A percentile compares a stretch with the other conserved stretches of the same genome.
These are phyloP conservation scores for Cordyceps pruinosa DNA, from an alignment of 2,329 filamentous ascomycete genomes.

Conservation along the genomic window DNA sequence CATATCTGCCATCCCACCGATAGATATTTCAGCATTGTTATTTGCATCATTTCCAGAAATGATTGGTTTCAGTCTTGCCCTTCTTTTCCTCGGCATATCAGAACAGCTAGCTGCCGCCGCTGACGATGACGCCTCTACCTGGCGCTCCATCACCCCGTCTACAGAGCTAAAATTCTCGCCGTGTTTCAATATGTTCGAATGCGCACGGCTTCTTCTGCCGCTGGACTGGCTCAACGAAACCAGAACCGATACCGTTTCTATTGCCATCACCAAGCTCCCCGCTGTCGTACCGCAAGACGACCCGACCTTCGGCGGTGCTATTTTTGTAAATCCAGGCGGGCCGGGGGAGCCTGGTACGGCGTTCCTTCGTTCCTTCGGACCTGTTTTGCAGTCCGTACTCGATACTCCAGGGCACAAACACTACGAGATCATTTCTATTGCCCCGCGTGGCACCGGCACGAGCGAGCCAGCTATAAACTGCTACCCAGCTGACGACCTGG, in stretches of 20 bases:
- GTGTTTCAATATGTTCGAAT: constrained; percentile 33
- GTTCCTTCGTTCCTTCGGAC: constrained; percentile 20
- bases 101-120: neutral
- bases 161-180: constrained; percentile 29
- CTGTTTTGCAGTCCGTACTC: constrained; percentile 20
- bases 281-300: constrained; percentile 31
- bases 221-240: constrained; percentile 33
- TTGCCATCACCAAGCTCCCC: constrained; percentile 36
- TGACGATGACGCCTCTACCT: constrained; percentile 23
- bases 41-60: neutral
- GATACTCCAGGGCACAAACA: constrained; percentile 24
- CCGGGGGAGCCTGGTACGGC: constrained; percentile 35
- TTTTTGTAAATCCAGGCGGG: constrained; percentile 39
- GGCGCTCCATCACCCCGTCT: constrained; percentile 28
- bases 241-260: constrained; percentile 24
- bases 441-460: constrained; percentile 35
- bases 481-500: constrained; percentile 25
- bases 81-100: neutral
- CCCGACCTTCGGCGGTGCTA: constrained; percentile 33
- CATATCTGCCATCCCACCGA: neutral
- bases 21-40: neutral
- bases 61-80: neutral
- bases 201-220: constrained; percentile 36
- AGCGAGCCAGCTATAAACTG: constrained; percentile 33
- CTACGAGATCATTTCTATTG: constrained; percentile 37